Evolutionary conservation across 352 stramenopile genomes (phyloP), one percentile per base, ranked within the genome.

Genomic region (Globisporangium paroecandrum): DNA sequence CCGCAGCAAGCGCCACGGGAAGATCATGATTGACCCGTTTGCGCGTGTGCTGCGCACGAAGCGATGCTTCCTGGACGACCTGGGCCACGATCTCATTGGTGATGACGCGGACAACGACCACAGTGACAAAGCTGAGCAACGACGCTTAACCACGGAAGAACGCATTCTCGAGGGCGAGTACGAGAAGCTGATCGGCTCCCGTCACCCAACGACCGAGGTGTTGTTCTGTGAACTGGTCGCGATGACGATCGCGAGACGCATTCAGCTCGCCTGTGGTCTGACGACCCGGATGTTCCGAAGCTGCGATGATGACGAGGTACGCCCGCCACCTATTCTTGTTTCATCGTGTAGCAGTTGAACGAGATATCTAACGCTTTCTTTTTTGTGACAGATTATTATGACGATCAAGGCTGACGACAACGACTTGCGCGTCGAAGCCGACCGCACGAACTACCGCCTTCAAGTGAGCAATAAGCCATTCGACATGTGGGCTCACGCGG

Each of bases 281-380:
- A 93, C 80, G 20, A 92, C 85, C 65, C 81, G 83, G 58, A 88
- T 95, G 83, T 95, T 95, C 56, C 67, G 81, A n/a, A 93, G 82
- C 55, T 85, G 76, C 49, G 83, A 90, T 61, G 70, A 66, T 2
- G 84, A 94, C 38, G 84, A 91, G 41, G 41, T 49, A 49, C 4
- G 10, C 12, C 27, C 27, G 27, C 3, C 38, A 18, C 38, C 1
- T 46, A 46, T 18, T 46, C 12, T 46, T 46, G 38, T 46, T 18
- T 46, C 38, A 36, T 36, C 32, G 13, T 46, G 38, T 46, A 46
- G 12, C 12, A 46, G 41, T 3, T n/a, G 13, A 9, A n/a, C 15
- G n/a, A n/a, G 15, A 49, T 20, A 49, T 49, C 41, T 49, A n/a
- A 49, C 15, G 5, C 41, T 49, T 49, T 49, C 41, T 49, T 49